Evolutionary conservation across 805 yeast genomes (phyloP).

Genomic region (Candida maesae): DNA sequence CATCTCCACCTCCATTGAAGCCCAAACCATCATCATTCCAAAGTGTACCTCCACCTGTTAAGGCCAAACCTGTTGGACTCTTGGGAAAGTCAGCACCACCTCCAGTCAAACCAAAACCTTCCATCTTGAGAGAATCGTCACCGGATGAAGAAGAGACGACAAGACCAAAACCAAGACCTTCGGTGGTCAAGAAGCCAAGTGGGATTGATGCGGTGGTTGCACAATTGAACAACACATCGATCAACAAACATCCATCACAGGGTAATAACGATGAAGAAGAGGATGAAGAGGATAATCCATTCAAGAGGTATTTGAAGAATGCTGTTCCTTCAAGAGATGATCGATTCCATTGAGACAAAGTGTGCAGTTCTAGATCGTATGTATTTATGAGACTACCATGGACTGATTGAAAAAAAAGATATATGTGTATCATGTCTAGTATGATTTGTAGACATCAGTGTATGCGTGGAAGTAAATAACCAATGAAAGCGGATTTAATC

Average conservation of each 20-base stretch:
- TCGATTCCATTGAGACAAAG: constrained; percentile 24
- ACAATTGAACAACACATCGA: neutral
- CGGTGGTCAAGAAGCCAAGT: constrained; percentile 5
- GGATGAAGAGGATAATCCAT: constrained; percentile 31
- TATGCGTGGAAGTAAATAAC: too few species aligned
- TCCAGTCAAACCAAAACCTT: constrained; percentile 14
- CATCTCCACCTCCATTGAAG: constrained; percentile 14
- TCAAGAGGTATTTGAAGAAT: constrained; percentile 32
- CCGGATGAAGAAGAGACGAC: too few species aligned
- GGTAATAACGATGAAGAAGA: constrained; percentile 4
- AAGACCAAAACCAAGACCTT: too few species aligned
- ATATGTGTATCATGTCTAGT: too few species aligned
- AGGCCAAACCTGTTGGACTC: constrained; percentile 10
- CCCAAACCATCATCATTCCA: constrained; percentile 10
- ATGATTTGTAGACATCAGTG: too few species aligned
- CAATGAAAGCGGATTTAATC: too few species aligned
- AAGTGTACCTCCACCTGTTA: constrained; percentile 9
- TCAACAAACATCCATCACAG: neutral
- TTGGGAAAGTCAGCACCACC: constrained; percentile 10
- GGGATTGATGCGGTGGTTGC: constrained; percentile 1
- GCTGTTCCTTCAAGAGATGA: constrained; percentile 37
- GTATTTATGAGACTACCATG: too few species aligned
- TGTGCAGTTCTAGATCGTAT: too few species aligned
- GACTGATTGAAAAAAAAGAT: too few species aligned
- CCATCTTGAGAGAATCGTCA: neutral